These are phyloP conservation scores for Calonectria leucothoes DNA, from an alignment of 2,329 filamentous ascomycete species.

Conservation along the genomic window DNA sequence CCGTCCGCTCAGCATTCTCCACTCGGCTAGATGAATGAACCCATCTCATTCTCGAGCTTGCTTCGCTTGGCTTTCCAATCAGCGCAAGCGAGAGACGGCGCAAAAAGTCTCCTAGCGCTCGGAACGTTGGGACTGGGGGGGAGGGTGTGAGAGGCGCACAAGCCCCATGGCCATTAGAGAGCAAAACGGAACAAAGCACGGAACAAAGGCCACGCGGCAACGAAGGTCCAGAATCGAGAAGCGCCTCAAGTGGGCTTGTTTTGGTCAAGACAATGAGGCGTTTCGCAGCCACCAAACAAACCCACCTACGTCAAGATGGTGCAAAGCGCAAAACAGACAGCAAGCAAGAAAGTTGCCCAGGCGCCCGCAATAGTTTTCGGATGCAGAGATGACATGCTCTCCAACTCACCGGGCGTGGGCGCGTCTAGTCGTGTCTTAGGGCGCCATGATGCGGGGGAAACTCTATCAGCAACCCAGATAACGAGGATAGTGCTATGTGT, in stretches of 20 bases:
- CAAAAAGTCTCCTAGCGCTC: constrained; percentile 12
- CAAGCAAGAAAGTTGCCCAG: neutral
- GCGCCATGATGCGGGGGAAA: neutral
- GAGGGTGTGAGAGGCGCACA: neutral
- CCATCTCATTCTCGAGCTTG: neutral
- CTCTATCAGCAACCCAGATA: neutral
- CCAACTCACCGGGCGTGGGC: neutral
- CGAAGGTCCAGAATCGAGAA: constrained; percentile 10
- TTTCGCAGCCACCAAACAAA: neutral
- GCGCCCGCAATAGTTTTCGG: neutral
- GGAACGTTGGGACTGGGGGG: neutral
- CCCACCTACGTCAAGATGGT: constrained; percentile 10
- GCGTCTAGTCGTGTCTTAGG: neutral
- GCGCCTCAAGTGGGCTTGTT: neutral
- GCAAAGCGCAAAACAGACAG: neutral
- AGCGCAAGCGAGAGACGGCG: neutral
- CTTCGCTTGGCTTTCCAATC: neutral
- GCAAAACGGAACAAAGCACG: neutral
- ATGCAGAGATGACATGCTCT: neutral
- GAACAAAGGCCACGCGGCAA: neutral
- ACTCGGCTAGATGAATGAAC: neutral
- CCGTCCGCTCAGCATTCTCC: neutral
- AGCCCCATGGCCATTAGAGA: too few relatives aligned
- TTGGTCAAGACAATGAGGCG: neutral
- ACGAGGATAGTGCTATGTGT: neutral